phyloP scores from a whole-genome alignment of 345 rosid genomes.

The Schrenkiella parvula region DNA sequence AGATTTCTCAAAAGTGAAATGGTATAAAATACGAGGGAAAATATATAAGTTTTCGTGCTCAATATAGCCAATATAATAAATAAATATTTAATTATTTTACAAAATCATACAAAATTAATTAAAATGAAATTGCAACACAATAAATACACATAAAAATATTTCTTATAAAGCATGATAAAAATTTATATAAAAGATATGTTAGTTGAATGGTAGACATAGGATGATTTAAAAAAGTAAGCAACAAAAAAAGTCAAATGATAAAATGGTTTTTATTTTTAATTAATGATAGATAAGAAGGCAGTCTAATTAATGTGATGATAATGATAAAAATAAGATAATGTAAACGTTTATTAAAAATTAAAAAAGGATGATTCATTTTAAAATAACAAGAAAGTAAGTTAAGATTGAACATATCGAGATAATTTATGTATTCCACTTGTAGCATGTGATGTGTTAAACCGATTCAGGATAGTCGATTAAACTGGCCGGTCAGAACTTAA shows the following conservation, averaged over 20 bases:
- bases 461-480: neutral
- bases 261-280: neutral
- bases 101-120: neutral
- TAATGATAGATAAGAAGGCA: neutral
- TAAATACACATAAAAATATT: too few species aligned
- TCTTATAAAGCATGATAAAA: too few species aligned
- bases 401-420: neutral
- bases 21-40: neutral
- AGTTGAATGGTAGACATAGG: neutral
- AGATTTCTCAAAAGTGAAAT: neutral
- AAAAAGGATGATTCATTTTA: neutral
- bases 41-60: too few species aligned
- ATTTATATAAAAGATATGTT: neutral
- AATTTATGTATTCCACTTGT: neutral
- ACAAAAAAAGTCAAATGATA: neutral
- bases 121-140: neutral
- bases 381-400: neutral
- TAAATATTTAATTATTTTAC: neutral
- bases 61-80: too few species aligned
- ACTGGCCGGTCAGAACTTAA: neutral
- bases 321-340: neutral
- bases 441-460: too few species aligned
- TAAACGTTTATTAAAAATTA: neutral
- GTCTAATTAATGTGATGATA: neutral
- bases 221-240: neutral